Conservation (phyloP, 2,329 filamentous ascomycete species). For the Pseudogymnoascus sp. region DNA sequence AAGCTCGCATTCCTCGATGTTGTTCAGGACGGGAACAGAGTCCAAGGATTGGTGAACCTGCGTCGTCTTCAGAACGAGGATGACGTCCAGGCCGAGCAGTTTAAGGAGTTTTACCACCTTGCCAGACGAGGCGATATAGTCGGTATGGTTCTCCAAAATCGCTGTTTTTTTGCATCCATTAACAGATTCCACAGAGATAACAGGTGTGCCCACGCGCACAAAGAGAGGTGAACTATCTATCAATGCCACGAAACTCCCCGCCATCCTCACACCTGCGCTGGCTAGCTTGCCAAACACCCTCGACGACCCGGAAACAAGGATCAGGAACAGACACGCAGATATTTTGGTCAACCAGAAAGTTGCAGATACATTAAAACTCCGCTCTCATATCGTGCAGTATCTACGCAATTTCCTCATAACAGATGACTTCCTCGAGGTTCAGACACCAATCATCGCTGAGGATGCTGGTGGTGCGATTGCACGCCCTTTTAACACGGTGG, state of each 20-base stretch:
- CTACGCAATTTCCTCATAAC: conserved; percentile 69
- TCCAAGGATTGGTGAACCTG: conserved; percentile 74
- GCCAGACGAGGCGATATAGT: conserved; percentile 78
- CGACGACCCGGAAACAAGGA: conserved; percentile 63
- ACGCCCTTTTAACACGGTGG: conserved; percentile 73
- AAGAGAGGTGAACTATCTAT: conserved; percentile 71
- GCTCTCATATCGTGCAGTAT: conserved; percentile 66
- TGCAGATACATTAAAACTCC: conserved; percentile 64
- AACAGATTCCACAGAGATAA: conserved; percentile 42
- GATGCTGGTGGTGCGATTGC: conserved; percentile 83
- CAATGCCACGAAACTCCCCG: conserved; percentile 59
- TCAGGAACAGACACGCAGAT: conserved; percentile 76
- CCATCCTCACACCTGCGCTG: conserved; percentile 69
- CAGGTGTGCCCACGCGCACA: conserved; percentile 64
- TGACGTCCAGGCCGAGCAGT: conserved; percentile 35
- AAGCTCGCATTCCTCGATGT: conserved; percentile 83
- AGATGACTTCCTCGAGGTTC: conserved; percentile 74
- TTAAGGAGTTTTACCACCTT: conserved; percentile 57
- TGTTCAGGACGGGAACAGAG: conserved; percentile 59
- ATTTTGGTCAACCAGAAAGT: conserved; percentile 68
- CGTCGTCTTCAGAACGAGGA: conserved; percentile 36
- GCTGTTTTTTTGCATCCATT: conserved; percentile 11
- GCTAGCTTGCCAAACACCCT: conserved; percentile 70
- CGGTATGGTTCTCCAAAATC: conserved; percentile 47
- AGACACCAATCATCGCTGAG: conserved; percentile 79